Conservation (phyloP, 2,329 filamentous ascomycete species). For the Iodosphaeria phyllophila region DNA sequence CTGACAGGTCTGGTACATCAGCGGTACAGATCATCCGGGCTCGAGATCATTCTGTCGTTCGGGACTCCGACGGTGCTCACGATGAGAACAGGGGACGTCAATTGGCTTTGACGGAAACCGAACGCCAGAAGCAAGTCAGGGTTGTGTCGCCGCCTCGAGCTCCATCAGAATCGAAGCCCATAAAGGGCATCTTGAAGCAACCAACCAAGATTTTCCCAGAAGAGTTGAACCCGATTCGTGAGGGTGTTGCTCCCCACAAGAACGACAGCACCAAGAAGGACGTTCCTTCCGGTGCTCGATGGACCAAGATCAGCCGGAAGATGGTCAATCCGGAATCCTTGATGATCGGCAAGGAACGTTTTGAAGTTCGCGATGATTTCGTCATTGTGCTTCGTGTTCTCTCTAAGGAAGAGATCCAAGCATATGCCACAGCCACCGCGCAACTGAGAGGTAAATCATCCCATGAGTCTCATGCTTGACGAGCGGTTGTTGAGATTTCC, state of each 20-base stretch:
- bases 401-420: conserved; percentile 76
- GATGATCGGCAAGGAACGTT: conserved; percentile 73
- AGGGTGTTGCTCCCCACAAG: conserved; percentile 87
- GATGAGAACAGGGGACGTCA: conserved; percentile 24
- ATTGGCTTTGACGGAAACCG: conserved; percentile 9
- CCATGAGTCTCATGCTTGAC: conserved; percentile 5
- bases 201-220: conserved; percentile 76
- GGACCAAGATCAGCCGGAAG: conserved; percentile 82
- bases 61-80: conserved; percentile 4
- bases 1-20: conserved; percentile 2
- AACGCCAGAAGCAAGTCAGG: conserved; percentile 30
- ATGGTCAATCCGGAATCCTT: conserved; percentile 82
- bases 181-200: conserved; percentile 72
- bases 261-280: conserved; percentile 59
- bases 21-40: background rate
- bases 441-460: conserved; percentile 53
- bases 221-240: conserved; percentile 62
- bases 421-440: conserved; percentile 64
- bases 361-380: conserved; percentile 80
- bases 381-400: conserved; percentile 84
- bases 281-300: conserved; percentile 62
- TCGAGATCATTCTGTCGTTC: background rate
- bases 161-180: conserved; percentile 44
- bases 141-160: conserved; percentile 54
- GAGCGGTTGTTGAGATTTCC: conserved; percentile 3